phyloP scores from a whole-genome alignment of 83 land plant genomes.

The Diphasiastrum complanatum region DNA sequence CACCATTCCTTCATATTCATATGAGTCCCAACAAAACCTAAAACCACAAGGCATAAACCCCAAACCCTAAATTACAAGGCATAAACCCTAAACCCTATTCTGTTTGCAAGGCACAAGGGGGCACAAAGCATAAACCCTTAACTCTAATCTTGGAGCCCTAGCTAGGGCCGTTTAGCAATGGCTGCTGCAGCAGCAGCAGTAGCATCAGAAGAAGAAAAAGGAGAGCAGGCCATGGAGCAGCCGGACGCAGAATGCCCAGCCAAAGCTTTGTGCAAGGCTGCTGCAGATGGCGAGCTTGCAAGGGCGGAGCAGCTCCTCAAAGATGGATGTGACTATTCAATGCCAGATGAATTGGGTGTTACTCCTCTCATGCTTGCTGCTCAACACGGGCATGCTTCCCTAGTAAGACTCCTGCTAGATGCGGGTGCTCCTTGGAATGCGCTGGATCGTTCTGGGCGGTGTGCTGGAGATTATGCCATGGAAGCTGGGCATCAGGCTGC shows the following conservation, averaged over 20 bases:
- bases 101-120: too few species aligned
- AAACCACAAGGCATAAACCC: too few species aligned
- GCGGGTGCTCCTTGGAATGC: slow-evolving; percentile 97
- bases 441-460: slow-evolving; percentile 59
- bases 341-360: slow-evolving; percentile 52
- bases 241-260: not conserved
- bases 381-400: slow-evolving; percentile 51
- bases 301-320: slow-evolving; percentile 39
- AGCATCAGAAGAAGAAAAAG: slow-evolving; percentile 6
- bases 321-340: slow-evolving; percentile 62
- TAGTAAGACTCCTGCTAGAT: slow-evolving; percentile 49
- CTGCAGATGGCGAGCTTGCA: slow-evolving; percentile 44
- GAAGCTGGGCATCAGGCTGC: slow-evolving; percentile 71
- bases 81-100: too few species aligned
- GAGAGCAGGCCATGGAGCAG: slow-evolving; percentile 20
- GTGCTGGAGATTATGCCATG: slow-evolving; percentile 97
- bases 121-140: too few species aligned
- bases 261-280: slow-evolving; percentile 46
- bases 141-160: too few species aligned
- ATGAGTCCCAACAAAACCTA: too few species aligned
- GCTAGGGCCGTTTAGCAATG: too few species aligned
- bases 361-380: slow-evolving; percentile 97
- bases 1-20: too few species aligned
- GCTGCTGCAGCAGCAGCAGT: too few species aligned
- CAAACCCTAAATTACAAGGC: too few species aligned